Evolutionary conservation across 164 flowering plant genomes (phyloP).

Genomic region (Aristolochia contorta): DNA sequence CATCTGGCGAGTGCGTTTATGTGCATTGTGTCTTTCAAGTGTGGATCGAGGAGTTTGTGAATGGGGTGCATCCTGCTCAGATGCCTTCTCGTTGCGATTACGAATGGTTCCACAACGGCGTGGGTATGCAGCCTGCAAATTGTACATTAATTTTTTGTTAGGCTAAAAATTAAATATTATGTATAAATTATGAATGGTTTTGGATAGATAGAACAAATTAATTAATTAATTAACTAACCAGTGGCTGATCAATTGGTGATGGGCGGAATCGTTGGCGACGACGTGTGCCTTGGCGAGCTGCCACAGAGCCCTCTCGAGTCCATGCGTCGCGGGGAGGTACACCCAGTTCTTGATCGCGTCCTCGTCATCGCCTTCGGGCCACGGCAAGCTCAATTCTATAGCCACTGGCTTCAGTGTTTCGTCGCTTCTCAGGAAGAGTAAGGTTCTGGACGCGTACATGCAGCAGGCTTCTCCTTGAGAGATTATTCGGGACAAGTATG

Average conservation of each 20-base stretch:
- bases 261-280: slow-evolving; percentile 39
- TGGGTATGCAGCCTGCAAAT: slow-evolving; percentile 52
- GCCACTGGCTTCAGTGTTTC: slow-evolving; percentile 43
- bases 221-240: slow-evolving; percentile 24
- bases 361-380: not conserved
- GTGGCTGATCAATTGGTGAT: slow-evolving; percentile 54
- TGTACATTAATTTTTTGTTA: not conserved
- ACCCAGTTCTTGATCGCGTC: slow-evolving; percentile 17
- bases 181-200: no score
- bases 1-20: slow-evolving; percentile 52
- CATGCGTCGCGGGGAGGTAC: slow-evolving; percentile 29
- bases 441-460: slow-evolving; percentile 49
- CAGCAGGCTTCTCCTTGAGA: slow-evolving; percentile 3
- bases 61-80: slow-evolving; percentile 70
- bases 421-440: slow-evolving; percentile 29
- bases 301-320: slow-evolving; percentile 40
- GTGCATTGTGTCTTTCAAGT: slow-evolving; percentile 65
- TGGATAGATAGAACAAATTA: no score
- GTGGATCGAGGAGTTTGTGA: slow-evolving; percentile 49
- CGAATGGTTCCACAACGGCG: slow-evolving; percentile 54
- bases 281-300: slow-evolving; percentile 58
- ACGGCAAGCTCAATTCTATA: slow-evolving; percentile 45
- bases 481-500: slow-evolving; percentile 34
- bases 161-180: no score
- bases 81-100: slow-evolving; percentile 63